Conservation (phyloP, 164 flowering plant species). For the Buxus sempervirens region DNA sequence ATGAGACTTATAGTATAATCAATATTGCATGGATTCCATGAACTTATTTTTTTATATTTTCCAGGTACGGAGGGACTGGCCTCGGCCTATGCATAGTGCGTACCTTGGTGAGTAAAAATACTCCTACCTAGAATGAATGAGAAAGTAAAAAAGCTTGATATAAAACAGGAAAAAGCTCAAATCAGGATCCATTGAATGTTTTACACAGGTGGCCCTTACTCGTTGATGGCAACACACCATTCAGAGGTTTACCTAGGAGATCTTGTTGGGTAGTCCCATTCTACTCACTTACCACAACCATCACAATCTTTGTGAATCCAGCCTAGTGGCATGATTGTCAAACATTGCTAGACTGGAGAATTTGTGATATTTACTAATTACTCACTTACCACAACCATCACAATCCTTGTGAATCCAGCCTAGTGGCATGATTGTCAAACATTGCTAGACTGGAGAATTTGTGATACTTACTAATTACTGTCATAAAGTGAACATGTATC, state of each 20-base stretch:
- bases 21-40: conserved; percentile 4
- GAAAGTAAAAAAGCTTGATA: neutral
- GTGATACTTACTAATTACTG: too few species aligned
- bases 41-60: conserved; percentile 17
- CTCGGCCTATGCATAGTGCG: conserved; percentile 96
- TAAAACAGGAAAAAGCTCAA: neutral
- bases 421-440: neutral
- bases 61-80: conserved; percentile 99
- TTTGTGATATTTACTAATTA: too few species aligned
- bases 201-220: neutral
- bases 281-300: too few species aligned
- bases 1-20: neutral
- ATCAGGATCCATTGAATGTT: neutral
- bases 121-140: neutral
- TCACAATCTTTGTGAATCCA: neutral
- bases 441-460: neutral
- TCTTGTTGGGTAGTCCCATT: neutral
- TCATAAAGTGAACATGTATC: neutral
- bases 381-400: too few species aligned
- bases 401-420: neutral
- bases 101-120: conserved; percentile 64
- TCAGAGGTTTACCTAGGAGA: neutral
- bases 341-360: neutral
- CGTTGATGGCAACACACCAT: neutral
- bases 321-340: neutral